A percentile compares a stretch with the other conserved stretches of the same genome.
Evolutionary conservation across 768 basidiomycete genomes (phyloP).

Genomic region (Suillus paluster): DNA sequence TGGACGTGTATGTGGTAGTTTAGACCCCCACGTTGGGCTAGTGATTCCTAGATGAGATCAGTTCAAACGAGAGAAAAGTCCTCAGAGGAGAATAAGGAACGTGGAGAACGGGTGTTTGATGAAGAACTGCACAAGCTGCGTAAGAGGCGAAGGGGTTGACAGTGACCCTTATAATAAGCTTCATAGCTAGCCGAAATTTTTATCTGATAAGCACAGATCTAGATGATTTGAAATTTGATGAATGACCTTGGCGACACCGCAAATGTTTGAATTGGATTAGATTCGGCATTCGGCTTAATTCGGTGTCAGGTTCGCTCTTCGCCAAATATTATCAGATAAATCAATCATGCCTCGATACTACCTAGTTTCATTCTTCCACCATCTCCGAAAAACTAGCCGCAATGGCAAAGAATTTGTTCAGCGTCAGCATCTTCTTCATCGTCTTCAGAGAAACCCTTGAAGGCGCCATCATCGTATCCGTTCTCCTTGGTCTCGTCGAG

Average conservation of each 20-base stretch:
- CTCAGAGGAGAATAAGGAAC: background rate
- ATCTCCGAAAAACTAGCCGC: background rate
- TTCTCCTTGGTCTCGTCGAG: slow-evolving; percentile 89
- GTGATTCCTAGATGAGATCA: background rate
- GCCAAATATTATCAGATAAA: slow-evolving; percentile 3
- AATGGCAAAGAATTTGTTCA: slow-evolving; percentile 80
- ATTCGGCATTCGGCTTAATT: background rate
- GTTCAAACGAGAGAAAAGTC: background rate
- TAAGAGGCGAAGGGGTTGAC: background rate
- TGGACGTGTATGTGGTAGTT: background rate
- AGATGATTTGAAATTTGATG: background rate
- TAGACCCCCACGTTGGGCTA: background rate
- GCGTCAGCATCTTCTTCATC: slow-evolving; percentile 94
- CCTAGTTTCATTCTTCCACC: background rate
- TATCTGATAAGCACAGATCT: slow-evolving; percentile 17
- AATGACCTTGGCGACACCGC: background rate
- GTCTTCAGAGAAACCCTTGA: slow-evolving; percentile 95
- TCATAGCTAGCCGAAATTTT: slow-evolving; percentile 11
- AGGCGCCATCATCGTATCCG: slow-evolving; percentile 90
- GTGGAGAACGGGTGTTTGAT: background rate
- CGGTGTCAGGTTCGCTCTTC: background rate
- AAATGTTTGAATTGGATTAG: background rate
- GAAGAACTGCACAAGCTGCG: background rate
- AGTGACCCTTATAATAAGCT: background rate
- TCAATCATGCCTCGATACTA: too few species aligned